Base-by-base conservation (phyloP, 2,329 filamentous ascomycete genomes). In the Colletotrichum lini region DNA sequence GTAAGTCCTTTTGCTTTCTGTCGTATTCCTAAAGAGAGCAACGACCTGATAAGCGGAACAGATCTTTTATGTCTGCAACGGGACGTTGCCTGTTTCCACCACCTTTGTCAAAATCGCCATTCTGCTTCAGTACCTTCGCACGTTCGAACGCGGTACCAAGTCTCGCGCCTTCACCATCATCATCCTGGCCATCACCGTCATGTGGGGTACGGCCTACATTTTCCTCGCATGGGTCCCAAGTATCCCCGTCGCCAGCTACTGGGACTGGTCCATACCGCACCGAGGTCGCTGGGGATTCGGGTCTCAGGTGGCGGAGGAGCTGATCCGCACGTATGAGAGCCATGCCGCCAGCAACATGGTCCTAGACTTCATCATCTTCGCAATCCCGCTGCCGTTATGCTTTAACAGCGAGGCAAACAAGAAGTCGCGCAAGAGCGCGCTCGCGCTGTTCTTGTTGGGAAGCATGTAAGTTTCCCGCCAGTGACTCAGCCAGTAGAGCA, bases 161-260 rank as follows among this genome's bases (percentile, higher is more conserved):
- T 57, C 70, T 5, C 65, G 53, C 0, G 9, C 40, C 10, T 9
- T 79, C 16, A 73, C 75, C 16, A 70, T 77, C 10, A 10, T 60
- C 16, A 54, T 77, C 21, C 73, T 77, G 40, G 59, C 74, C 4
- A 72, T 80, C 52, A 78, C 77, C 2, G 74, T 74, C 1, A 71
- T 79, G 3, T 81, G 79, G 79, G 79, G 79, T 2, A 15, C 75
- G 26, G 73, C 74, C 1, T 81, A 77, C 63, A 75, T 76, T 0
- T 75, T 79, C 42, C 66, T 81, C 35, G 78, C 78, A 15, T 80
- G 77, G 77, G 61, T 80, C 1, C 80, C 80, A 2, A 81, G 79
- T 67, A 74, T 78, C 21, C 79, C 79, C 5, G 68, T 82, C 12
- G 65, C 72, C 13, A 76, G 74, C 8, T 82, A 80, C 72, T 80